Evolutionary conservation across 306 rosid species (phyloP), one percentile per base, ranked within the genome.

Genomic region (Medicago ruthenica): DNA sequence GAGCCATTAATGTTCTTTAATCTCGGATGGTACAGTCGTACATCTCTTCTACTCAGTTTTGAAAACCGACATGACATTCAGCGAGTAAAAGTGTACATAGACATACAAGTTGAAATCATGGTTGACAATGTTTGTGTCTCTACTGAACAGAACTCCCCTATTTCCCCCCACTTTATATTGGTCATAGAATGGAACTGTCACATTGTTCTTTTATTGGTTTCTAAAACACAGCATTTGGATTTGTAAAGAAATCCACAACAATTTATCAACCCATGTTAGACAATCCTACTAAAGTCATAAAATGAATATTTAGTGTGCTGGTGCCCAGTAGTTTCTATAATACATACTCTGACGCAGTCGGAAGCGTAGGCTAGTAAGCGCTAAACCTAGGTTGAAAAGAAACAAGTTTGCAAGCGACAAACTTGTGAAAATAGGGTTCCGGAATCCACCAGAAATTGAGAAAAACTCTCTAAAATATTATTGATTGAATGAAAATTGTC

Each of bases 271-370:
- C 55, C 73, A 41, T 69, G 45, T 21, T 37, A 20, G 24, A 21
- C 45, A 16, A 22, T 48, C 45, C 16, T 68, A 24, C n/a, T 67
- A 16, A 69, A 59, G 17, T 62, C 24, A 16, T 60, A 6, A 37
- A 68, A 11, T 74, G 60, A 74, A 15, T 74, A 17, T 21, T 75
- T 37, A 34, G 9, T 45, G 47, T 59, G 44, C 73, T 57, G 34
- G 34, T 57, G 7, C 62, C 53, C 31, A 22, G 62, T 67, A 37
- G 64, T 66, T 24, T 24, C 21, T 16, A 2, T 73, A 54, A 20
- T 65, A 18, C 54, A 66, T 66, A 36, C 12, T 36, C 44, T 10
- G n/a, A n/a, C n/a, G n/a, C n/a, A n/a, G n/a, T n/a, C n/a, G n/a
- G n/a, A n/a, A n/a, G n/a, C n/a, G n/a, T n/a, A n/a, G n/a, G n/a